phyloP scores from a whole-genome alignment of 805 yeast species.

The Metschnikowia henanensis region DNA sequence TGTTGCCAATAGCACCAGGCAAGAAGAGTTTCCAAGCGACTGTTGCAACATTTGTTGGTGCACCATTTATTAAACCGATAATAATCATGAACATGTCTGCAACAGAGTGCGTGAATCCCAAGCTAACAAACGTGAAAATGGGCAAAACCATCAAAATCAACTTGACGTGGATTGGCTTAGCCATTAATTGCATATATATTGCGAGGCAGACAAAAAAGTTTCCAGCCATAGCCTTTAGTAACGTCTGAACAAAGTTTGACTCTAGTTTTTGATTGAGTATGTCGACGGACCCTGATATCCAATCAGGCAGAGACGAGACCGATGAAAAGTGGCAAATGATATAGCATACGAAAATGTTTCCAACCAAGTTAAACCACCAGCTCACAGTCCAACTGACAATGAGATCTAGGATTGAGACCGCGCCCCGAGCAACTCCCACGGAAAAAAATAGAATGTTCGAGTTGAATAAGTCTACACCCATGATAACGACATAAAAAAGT shows the following conservation, averaged over 20 bases:
- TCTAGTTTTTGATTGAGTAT: conserved; percentile 46
- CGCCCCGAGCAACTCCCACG: conserved; percentile 68
- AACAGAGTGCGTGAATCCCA: conserved; percentile 79
- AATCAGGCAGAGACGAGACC: conserved; percentile 40
- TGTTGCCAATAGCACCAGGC: conserved; percentile 74
- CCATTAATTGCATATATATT: conserved; percentile 73
- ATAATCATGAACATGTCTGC: conserved; percentile 78
- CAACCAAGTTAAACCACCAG: conserved; percentile 65
- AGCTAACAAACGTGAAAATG: conserved; percentile 71
- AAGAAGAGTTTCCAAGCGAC: conserved; percentile 73
- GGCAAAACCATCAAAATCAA: conserved; percentile 64
- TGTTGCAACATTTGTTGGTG: conserved; percentile 58
- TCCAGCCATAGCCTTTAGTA: conserved; percentile 72
- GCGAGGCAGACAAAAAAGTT: conserved; percentile 78
- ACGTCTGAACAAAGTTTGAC: conserved; percentile 57
- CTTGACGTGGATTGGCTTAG: conserved; percentile 78
- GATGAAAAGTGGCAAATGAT: conserved; percentile 60
- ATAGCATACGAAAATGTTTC: conserved; percentile 65
- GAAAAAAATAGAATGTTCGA: conserved; percentile 72
- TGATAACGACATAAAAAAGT: conserved; percentile 66
- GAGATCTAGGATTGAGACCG: conserved; percentile 64
- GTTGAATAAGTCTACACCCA: conserved; percentile 77
- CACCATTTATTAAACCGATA: conserved; percentile 67
- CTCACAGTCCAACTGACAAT: conserved; percentile 65
- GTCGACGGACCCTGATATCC: conserved; percentile 48